Evolutionary conservation across 768 basidiomycete species (phyloP), one percentile per base, ranked within the genome.

Genomic region (Krasilnikovozyma curviuscula): DNA sequence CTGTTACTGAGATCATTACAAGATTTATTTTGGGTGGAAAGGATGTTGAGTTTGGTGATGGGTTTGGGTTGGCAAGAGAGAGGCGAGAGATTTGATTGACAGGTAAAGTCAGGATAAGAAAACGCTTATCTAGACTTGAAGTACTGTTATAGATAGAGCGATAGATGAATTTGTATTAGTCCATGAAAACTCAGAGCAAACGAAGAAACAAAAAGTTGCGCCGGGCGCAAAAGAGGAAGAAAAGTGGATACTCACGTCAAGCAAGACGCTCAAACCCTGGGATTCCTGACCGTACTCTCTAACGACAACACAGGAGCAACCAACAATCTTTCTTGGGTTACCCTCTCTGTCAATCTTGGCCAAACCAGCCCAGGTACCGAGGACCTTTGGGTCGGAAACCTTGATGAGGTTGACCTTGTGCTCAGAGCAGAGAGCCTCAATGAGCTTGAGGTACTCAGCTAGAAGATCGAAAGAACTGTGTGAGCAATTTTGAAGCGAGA

Each of bases 351-450:
- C 91, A 67, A 97, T 89, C 75, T 98, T 98, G 80, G 91, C 95
- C 54, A 98, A 76, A 63, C 91, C 89, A 59, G 85, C 88, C 91
- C 91, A 97, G 58, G 81, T 84, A 30, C 91, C 91, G 62, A 98
- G 81, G 56, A 91, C 77, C 71, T 98, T 98, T 63, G 85, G 81
- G 67, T 97, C 91, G 60, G 83, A 83, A 57, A 61, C 56, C 71
- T 95, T 97, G 83, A 98, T 95, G 56, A 98, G 72, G 73, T 88
- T 86, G 72, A 97, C 95, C 70, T 89, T 91, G 78, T 97, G 89
- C 48, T 49, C 46, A 29, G 38, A 34, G 66, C 91, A 97, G 64
- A 98, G 85, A 43, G 91, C 91, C 71, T 95, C 89, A 58, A 98
- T 93, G 72, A 98, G 84, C 73, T 95, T 97, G 77, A 93, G 83